phyloP scores from a whole-genome alignment of 495 filamentous ascomycete species.

The Lentithecium fluviatile region DNA sequence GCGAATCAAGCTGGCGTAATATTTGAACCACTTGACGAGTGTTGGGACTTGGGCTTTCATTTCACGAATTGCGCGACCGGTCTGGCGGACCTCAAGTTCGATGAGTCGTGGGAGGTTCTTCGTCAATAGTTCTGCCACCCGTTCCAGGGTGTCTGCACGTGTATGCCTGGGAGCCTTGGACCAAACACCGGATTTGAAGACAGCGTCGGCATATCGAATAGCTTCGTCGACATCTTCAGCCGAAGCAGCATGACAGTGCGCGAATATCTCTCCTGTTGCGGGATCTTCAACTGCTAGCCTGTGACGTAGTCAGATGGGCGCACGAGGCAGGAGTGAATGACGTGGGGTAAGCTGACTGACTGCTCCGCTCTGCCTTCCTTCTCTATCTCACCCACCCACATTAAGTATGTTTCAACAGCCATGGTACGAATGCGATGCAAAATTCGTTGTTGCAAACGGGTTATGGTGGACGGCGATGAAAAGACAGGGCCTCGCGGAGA shows the following conservation, averaged over 20 bases:
- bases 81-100: constrained; percentile 59
- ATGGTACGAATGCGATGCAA: background rate
- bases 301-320: background rate
- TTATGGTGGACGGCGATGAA: too few relatives aligned
- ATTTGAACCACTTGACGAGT: constrained; percentile 60
- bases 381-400: constrained; percentile 26
- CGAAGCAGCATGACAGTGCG: constrained; percentile 54
- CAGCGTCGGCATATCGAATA: constrained; percentile 48
- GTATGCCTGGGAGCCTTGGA: constrained; percentile 40
- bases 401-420: constrained; percentile 7
- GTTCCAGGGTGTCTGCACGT: constrained; percentile 58
- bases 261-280: constrained; percentile 30
- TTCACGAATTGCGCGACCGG: constrained; percentile 61
- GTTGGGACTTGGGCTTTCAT: constrained; percentile 64
- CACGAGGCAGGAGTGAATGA: background rate
- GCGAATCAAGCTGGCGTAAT: constrained; percentile 60
- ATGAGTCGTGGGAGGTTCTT: constrained; percentile 53
- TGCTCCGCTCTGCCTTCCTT: constrained; percentile 19
- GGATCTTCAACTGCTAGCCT: constrained; percentile 30
- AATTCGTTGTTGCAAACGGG: constrained; percentile 9
- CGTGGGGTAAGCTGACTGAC: constrained; percentile 16
- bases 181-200: constrained; percentile 59
- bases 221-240: constrained; percentile 49
- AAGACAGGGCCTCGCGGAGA: too few relatives aligned
- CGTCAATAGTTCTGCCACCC: constrained; percentile 53